These are phyloP conservation scores for Linderniella brevidens DNA, from an alignment of 257 asterid genomes.

Conservation along the genomic window DNA sequence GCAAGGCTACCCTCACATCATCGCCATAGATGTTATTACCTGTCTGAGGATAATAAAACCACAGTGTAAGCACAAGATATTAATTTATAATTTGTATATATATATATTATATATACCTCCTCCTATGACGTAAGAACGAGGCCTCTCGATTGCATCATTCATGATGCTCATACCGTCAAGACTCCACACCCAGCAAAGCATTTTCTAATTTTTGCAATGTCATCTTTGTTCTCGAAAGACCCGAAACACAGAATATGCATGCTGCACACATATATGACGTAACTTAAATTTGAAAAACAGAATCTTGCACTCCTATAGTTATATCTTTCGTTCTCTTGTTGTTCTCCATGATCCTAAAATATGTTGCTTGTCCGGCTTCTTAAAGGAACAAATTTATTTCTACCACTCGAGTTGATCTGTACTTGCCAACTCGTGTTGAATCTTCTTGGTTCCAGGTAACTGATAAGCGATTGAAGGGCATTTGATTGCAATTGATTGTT, in stretches of 20 bases:
- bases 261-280: no score
- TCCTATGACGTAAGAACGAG: conserved; percentile 80
- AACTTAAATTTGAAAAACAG: no score
- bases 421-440: conserved; percentile 96
- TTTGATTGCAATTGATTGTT: conserved; percentile 75
- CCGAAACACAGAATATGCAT: conserved; percentile 22
- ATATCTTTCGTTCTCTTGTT: no score
- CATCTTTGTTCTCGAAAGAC: conserved; percentile 76
- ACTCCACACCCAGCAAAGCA: conserved; percentile 98
- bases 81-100: background rate
- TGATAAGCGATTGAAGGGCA: conserved; percentile 96
- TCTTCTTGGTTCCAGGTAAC: conserved; percentile 91
- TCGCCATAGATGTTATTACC: conserved; percentile 91
- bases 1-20: conserved; percentile 46
- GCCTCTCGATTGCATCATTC: conserved; percentile 69
- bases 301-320: no score
- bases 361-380: no score
- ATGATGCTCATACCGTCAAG: conserved; percentile 44
- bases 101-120: conserved; percentile 47
- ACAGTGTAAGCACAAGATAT: background rate
- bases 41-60: background rate
- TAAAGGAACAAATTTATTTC: no score
- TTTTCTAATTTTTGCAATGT: conserved; percentile 58
- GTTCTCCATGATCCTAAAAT: no score
- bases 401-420: conserved; percentile 85